Evolutionary conservation across 495 filamentous ascomycete species (phyloP), one percentile per base, ranked within the genome.

Genomic region (Penicillium mononematosum): DNA sequence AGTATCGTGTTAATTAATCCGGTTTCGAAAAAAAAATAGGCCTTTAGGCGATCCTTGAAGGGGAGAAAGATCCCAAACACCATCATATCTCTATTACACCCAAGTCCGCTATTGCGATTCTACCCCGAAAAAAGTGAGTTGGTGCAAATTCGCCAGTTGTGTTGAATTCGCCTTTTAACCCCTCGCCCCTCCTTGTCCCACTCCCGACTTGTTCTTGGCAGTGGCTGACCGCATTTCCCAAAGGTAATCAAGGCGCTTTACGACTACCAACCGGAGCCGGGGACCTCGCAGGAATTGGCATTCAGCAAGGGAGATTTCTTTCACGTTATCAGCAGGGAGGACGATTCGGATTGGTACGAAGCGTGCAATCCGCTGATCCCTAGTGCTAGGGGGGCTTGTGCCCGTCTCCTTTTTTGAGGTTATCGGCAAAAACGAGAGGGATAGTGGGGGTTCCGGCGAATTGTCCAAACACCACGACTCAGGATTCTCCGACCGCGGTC

Each of bases 281-380:
- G 81, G 14, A 72, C 76, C 50, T 70, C 67, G 16, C 87, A 92
- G 68, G 91, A 97, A 76, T 80, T 98, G 63, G 86, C 86, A 60
- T 98, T 98, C 74, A 87, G 85, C 63, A 88, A 90, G 65, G 94
- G 94, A 62, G 94, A 98, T 70, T 98, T 98, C 75, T 96, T 98
- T 72, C 93, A 98, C 78, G 95, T 98, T 53, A 92, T 98, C 72
- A 92, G 90, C 67, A 88, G 93, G 66, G 94, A 98, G 76, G 86
- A 97, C 79, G 92, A 98, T 69, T 72, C 72, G 19, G 90, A 96
- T 70, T 98, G 94, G 94, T 98, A 98, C 80, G 94, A 98, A 77
- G 94, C 94, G 17, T 98, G 92, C 78, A 98, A 98, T 74, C 94
- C 94, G 55, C 83, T 91, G 56, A 83, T 96, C 62, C 89, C 91